Evolutionary conservation across 495 filamentous ascomycete species (phyloP).

Genomic region (Darksidea phi): DNA sequence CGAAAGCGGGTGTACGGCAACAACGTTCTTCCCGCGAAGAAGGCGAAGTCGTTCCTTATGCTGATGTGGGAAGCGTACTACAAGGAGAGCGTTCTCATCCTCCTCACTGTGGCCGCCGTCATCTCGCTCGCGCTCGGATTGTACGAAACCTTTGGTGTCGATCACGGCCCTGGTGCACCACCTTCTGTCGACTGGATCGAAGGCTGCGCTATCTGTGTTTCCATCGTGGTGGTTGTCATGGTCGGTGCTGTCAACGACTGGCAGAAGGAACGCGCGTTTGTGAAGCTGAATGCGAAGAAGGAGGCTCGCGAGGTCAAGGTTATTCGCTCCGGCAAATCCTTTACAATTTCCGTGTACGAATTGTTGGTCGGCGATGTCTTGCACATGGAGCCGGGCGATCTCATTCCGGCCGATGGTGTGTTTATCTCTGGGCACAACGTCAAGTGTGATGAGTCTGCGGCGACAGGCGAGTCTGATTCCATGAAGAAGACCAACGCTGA

Average conservation of each 20-base stretch:
- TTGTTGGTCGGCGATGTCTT: conserved; percentile 82
- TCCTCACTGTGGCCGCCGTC: conserved; percentile 73
- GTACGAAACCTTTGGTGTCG: conserved; percentile 57
- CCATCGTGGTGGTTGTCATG: conserved; percentile 46
- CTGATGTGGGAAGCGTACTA: conserved; percentile 75
- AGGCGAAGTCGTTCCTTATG: conserved; percentile 66
- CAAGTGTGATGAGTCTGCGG: conserved; percentile 67
- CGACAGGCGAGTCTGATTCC: conserved; percentile 67
- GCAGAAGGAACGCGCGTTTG: conserved; percentile 50
- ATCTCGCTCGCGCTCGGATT: conserved; percentile 80
- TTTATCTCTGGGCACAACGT: conserved; percentile 51
- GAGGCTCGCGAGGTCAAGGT: conserved; percentile 66
- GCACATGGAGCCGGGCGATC: conserved; percentile 78
- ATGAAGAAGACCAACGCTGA: conserved; percentile 67
- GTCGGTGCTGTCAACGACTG: conserved; percentile 49
- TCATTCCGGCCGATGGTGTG: conserved; percentile 55
- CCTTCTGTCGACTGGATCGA: conserved; percentile 48
- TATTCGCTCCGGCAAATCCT: conserved; percentile 70
- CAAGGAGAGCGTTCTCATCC: conserved; percentile 77
- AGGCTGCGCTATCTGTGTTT: conserved; percentile 49
- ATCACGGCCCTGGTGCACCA: conserved; percentile 35
- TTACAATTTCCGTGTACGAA: conserved; percentile 76
- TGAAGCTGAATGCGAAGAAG: conserved; percentile 50
- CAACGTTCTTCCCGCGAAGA: conserved; percentile 69
- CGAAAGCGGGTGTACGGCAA: conserved; percentile 65